These are phyloP conservation scores for Neoconidiobolus thromboides DNA, from an alignment of 371 early-diverging fungal species.

Conservation along the genomic window DNA sequence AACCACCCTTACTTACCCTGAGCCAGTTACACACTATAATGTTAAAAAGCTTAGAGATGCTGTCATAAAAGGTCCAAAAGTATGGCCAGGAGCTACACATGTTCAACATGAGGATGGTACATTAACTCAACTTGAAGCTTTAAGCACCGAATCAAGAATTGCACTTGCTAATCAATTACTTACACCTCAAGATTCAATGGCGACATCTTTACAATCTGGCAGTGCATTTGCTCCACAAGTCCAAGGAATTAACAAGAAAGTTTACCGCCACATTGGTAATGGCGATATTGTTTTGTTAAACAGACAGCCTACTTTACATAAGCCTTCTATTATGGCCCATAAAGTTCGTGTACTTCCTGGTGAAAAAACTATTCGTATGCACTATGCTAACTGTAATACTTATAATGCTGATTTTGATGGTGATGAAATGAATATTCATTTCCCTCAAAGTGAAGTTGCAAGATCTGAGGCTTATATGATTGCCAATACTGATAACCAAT, in stretches of 20 bases:
- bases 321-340: constrained; percentile 99
- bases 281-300: constrained; percentile 97
- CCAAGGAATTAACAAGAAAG: constrained; percentile 76
- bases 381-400: constrained; percentile 89
- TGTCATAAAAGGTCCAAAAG: constrained; percentile 95
- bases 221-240: constrained; percentile 36
- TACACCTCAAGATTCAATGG: constrained; percentile 43
- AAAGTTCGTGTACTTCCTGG: constrained; percentile 91
- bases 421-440: constrained; percentile 99
- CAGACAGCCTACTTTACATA: constrained; percentile 99
- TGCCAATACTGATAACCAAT: constrained; percentile 92
- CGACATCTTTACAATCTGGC: constrained; percentile 7
- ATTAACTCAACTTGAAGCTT: constrained; percentile 50
- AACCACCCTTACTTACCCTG: constrained; percentile 91
- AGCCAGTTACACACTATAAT: constrained; percentile 94
- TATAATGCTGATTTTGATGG: constrained; percentile 99
- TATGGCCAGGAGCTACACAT: constrained; percentile 96
- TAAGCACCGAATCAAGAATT: constrained; percentile 76
- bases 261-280: constrained; percentile 89
- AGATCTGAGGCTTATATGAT: constrained; percentile 92
- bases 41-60: constrained; percentile 75
- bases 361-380: constrained; percentile 99
- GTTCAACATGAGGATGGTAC: constrained; percentile 89
- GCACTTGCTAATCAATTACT: constrained; percentile 92
- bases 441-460: constrained; percentile 94